Percentiles rank a stretch among this genome's conserved stretches.
These are phyloP conservation scores for Suhomyces faveliae DNA, from an alignment of 805 yeast genomes.

Conservation along the genomic window DNA sequence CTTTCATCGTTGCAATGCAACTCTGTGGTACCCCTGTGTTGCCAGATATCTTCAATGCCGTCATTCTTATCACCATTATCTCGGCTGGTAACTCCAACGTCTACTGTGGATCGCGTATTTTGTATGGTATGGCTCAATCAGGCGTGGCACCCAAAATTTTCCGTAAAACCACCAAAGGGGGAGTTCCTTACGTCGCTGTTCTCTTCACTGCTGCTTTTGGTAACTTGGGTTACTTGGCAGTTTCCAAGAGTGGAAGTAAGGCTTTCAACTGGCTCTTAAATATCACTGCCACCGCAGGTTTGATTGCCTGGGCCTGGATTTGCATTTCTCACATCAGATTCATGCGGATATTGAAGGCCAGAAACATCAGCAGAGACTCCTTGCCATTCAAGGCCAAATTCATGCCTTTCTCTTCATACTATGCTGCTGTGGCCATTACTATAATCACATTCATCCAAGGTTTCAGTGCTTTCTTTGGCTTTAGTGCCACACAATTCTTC, in stretches of 20 bases:
- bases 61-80: slow-evolving; percentile 60
- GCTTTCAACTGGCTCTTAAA: slow-evolving; percentile 74
- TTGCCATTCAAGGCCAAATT: slow-evolving; percentile 73
- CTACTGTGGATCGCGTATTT: slow-evolving; percentile 67
- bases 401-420: slow-evolving; percentile 69
- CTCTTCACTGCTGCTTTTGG: slow-evolving; percentile 60
- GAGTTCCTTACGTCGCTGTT: slow-evolving; percentile 64
- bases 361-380: slow-evolving; percentile 65
- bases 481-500: slow-evolving; percentile 58
- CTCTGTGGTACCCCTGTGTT: slow-evolving; percentile 66
- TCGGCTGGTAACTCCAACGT: slow-evolving; percentile 82
- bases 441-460: slow-evolving; percentile 72
- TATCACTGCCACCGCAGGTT: slow-evolving; percentile 75
- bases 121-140: slow-evolving; percentile 63
- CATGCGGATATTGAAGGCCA: slow-evolving; percentile 59
- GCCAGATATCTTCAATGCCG: slow-evolving; percentile 72
- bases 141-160: slow-evolving; percentile 57
- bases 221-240: slow-evolving; percentile 58
- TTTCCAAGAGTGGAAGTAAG: slow-evolving; percentile 48
- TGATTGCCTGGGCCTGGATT: slow-evolving; percentile 70
- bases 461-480: slow-evolving; percentile 56
- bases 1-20: slow-evolving; percentile 68
- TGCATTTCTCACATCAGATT: slow-evolving; percentile 65
- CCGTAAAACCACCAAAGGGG: slow-evolving; percentile 47
- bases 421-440: slow-evolving; percentile 53